Base-by-base conservation (phyloP, 805 yeast species). In the Ogataea wickerhamii region DNA sequence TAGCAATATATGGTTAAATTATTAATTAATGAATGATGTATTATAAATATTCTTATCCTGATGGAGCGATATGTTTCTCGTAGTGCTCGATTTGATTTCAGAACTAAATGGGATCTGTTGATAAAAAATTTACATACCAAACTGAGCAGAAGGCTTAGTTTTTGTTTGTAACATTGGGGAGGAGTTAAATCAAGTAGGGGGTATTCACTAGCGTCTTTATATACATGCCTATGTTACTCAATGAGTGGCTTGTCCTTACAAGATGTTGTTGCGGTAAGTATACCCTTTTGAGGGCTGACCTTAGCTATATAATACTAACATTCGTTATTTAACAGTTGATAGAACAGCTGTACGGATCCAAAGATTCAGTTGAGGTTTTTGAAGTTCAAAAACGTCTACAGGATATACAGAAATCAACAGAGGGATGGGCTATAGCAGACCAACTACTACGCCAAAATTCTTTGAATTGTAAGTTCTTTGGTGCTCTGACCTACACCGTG, bases 401-500 rank as follows among this genome's bases (percentile, higher is more conserved):
- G 48, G 48, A 43, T 3, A 51, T 78, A 5, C 95, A 87, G 54
- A 70, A 65, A 48, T 73, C 81, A 0, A 58, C 63, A 0, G 51
- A 70, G 34, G 91, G 87, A 1, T 69, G 78, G 63, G 45, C 48
- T 2, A 52, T 87, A 18, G 95, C 89, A 0, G 67, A 71, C 24
- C 48, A 60, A 27, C 64, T 87, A 16, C 61, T 87, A 6, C 42
- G 43, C 32, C 44, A 55, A 2, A 52, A 54, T 3, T 68, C 74
- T 1, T 48, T 63, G 30, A 74, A 73, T 40, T 74, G 80, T 44
- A 76, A 78, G 52, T 87, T 82, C 56, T 81, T 87, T 52, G 96
- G 95, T 0, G 95, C 94, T 0, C 68, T 84, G 40, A 87, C 95
- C 0, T 78, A 76, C 41, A 73, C 87, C 0, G 93, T 87, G 4